These are phyloP conservation scores for Juncus inflexus DNA, from an alignment of 176 grass and related monocot species.

Conservation along the genomic window DNA sequence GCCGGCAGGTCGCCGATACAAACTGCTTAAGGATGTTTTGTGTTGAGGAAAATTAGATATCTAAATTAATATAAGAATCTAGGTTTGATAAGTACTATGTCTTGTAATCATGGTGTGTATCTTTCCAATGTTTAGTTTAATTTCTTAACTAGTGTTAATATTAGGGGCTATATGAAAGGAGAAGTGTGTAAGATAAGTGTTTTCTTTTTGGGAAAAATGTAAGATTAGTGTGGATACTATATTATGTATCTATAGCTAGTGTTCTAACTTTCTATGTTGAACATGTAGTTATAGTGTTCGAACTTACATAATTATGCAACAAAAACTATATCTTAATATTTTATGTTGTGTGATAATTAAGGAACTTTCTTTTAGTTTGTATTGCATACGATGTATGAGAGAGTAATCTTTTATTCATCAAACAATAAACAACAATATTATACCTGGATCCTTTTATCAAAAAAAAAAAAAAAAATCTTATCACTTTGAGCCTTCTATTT, in stretches of 20 bases:
- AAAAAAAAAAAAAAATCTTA: no score
- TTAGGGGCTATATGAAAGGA: slow-evolving; percentile 1
- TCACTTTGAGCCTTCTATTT: no score
- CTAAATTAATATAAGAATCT: background rate
- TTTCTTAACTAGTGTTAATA: background rate
- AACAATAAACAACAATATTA: no score
- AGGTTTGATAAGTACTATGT: slow-evolving; percentile 14
- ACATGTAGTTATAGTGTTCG: slow-evolving; percentile 4
- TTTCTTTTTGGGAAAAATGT: no score
- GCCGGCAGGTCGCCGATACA: slow-evolving; percentile 80
- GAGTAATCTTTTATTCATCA: no score
- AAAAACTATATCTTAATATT: background rate
- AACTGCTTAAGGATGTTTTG: slow-evolving; percentile 96
- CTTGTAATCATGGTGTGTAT: background rate
- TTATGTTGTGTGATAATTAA: background rate
- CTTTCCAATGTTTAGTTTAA: background rate
- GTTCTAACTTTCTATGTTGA: slow-evolving; percentile 1
- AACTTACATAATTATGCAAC: slow-evolving; percentile 5
- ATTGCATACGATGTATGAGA: no score
- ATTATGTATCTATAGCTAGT: slow-evolving; percentile 15
- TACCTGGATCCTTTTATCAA: no score
- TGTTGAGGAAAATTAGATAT: slow-evolving; percentile 35
- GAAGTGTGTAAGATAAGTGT: slow-evolving; percentile 12
- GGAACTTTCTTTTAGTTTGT: no score
- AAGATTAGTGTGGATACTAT: background rate